Percentiles rank a stretch among this genome's conserved stretches.
Conservation (phyloP, 2,329 filamentous ascomycete genomes). For the Alternaria gansuensis region DNA sequence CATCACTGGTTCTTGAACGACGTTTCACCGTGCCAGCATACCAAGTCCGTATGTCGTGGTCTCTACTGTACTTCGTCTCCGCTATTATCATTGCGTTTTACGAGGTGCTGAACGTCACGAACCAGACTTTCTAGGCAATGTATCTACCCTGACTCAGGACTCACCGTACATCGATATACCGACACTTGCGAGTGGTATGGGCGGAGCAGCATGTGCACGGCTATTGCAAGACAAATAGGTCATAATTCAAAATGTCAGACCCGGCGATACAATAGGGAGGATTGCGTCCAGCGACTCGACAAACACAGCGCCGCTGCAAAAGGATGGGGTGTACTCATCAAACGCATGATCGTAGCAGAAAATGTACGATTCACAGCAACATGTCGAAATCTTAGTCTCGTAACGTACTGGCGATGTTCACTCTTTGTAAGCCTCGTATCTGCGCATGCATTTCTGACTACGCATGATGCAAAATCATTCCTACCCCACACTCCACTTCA, state of each 20-base stretch:
- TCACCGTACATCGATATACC: slow-evolving; percentile 18
- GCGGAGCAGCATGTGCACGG: slow-evolving; percentile 17
- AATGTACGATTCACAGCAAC: neutral
- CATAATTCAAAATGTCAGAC: slow-evolving; percentile 28
- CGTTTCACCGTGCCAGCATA: neutral
- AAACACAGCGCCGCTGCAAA: neutral
- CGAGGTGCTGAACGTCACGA: neutral
- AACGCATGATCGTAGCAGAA: neutral
- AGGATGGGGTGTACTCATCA: neutral
- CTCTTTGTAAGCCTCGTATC: neutral
- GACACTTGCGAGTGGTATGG: slow-evolving; percentile 9
- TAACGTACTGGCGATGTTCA: neutral
- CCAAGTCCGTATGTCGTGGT: neutral
- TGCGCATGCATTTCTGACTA: neutral
- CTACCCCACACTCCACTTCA: neutral
- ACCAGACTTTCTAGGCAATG: slow-evolving; percentile 24
- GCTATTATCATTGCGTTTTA: neutral
- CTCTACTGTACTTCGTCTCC: neutral
- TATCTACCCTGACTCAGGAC: slow-evolving; percentile 21
- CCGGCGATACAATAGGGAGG: slow-evolving; percentile 18
- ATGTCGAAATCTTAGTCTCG: too few relatives aligned
- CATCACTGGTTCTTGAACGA: neutral
- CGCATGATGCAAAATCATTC: neutral
- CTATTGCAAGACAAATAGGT: slow-evolving; percentile 21
- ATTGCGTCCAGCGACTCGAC: slow-evolving; percentile 22